Conservation (phyloP, 2,329 filamentous ascomycete genomes). For the Colletotrichum somersetense region DNA sequence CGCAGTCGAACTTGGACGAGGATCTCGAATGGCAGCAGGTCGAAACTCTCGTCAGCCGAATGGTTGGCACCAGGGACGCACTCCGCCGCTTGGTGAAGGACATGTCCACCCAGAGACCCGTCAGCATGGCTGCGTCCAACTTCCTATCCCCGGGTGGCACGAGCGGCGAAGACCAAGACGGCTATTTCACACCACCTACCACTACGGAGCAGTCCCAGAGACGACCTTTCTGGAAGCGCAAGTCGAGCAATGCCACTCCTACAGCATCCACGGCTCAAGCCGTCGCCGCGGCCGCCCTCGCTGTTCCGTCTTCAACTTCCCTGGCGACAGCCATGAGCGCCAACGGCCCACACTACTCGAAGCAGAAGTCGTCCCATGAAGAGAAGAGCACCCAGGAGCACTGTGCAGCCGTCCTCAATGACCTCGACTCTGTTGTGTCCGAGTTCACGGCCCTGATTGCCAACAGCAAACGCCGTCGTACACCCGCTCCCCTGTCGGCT, state of each 20-base stretch:
- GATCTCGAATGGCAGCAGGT: conserved; percentile 89
- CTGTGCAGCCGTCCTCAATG: conserved; percentile 83
- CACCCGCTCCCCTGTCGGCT: conserved; percentile 64
- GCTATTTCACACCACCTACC: conserved; percentile 62
- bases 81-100: conserved; percentile 88
- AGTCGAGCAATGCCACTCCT: conserved; percentile 74
- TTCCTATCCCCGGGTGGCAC: conserved; percentile 53
- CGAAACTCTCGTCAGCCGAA: conserved; percentile 85
- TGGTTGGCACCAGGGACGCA: conserved; percentile 90
- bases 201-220: conserved; percentile 62
- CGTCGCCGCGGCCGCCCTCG: conserved; percentile 54
- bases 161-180: conserved; percentile 61
- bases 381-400: conserved; percentile 82
- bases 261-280: conserved; percentile 56
- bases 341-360: conserved; percentile 50
- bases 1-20: conserved; percentile 64
- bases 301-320: conserved; percentile 58
- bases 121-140: conserved; percentile 51
- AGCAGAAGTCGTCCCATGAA: conserved; percentile 58
- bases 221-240: conserved; percentile 92
- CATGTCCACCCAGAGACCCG: conserved; percentile 74
- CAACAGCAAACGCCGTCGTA: conserved; percentile 83
- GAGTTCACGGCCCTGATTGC: conserved; percentile 84
- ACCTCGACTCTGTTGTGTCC: conserved; percentile 84
- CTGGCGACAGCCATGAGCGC: conserved; percentile 49